phyloP scores from a whole-genome alignment of 139 green algal species.

The Trebouxia sp. region DNA sequence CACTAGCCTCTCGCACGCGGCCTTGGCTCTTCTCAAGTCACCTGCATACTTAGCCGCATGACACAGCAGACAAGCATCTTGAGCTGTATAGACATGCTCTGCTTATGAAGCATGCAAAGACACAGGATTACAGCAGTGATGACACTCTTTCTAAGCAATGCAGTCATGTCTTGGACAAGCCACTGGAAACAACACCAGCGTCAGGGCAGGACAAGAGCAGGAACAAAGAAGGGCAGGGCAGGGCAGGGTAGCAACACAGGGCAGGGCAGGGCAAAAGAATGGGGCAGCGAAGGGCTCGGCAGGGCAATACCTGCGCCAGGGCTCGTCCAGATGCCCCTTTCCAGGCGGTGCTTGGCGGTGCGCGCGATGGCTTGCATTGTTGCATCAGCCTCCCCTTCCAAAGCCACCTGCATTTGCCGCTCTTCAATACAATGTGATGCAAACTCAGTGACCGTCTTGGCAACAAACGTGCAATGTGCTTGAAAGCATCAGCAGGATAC shows the following conservation, averaged over 20 bases:
- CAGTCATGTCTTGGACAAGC: too few relatives aligned
- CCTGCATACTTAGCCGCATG: too few relatives aligned
- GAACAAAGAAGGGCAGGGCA: not conserved
- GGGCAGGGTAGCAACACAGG: too few relatives aligned
- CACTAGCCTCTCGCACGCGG: constrained; percentile 71
- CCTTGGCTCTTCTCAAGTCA: constrained; percentile 66
- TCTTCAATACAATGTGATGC: too few relatives aligned
- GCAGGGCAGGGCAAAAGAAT: not conserved
- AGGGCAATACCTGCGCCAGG: constrained; percentile 41
- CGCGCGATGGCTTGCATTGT: constrained; percentile 57
- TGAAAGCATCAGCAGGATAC: too few relatives aligned
- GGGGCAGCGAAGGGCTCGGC: too few relatives aligned
- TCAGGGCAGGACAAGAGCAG: not conserved
- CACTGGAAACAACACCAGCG: not conserved
- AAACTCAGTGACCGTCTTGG: too few relatives aligned
- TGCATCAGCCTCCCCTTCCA: constrained; percentile 49
- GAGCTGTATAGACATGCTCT: too few relatives aligned
- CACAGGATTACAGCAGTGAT: too few relatives aligned
- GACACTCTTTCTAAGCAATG: too few relatives aligned
- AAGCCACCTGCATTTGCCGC: constrained; percentile 42
- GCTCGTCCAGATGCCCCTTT: constrained; percentile 82
- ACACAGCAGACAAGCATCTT: not conserved
- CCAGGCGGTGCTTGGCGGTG: constrained; percentile 70
- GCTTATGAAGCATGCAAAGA: not conserved
- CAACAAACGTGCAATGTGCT: too few relatives aligned